These are phyloP conservation scores for Tritrichomonas foetus DNA, from an alignment of 208 protist species.

Conservation along the genomic window DNA sequence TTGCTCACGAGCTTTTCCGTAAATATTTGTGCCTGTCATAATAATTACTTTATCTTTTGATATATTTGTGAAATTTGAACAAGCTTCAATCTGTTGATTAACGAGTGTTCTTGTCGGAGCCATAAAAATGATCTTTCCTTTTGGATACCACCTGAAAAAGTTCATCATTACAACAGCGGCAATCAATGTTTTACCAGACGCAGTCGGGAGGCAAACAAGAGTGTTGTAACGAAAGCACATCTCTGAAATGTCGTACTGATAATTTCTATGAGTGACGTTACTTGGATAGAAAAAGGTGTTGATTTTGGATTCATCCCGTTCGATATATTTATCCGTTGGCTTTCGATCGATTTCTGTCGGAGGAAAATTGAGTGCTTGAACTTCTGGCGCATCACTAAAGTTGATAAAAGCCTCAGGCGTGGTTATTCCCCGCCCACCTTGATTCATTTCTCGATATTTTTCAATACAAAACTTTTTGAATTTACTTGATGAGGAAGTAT, in stretches of 20 bases:
- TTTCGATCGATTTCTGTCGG: not conserved
- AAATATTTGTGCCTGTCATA: slow-evolving; percentile 44
- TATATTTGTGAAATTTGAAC: slow-evolving; percentile 45
- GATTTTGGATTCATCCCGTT: not conserved
- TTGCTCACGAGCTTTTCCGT: not conserved
- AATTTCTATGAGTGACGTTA: not conserved
- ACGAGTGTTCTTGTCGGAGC: slow-evolving; percentile 58
- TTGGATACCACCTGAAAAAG: slow-evolving; percentile 58
- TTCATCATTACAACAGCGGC: slow-evolving; percentile 60
- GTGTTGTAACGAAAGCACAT: slow-evolving; percentile 42
- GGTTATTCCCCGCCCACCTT: too few species aligned
- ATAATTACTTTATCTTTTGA: not conserved
- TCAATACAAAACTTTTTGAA: too few species aligned
- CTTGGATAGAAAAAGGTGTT: slow-evolving; percentile 35
- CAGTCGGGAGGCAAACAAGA: slow-evolving; percentile 55
- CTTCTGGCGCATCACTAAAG: too few species aligned
- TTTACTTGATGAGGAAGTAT: too few species aligned
- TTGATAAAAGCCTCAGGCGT: too few species aligned
- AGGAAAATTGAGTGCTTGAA: not conserved
- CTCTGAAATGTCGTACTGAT: slow-evolving; percentile 30
- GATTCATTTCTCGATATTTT: too few species aligned
- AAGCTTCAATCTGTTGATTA: slow-evolving; percentile 56
- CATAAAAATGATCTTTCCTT: slow-evolving; percentile 54
- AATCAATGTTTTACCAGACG: slow-evolving; percentile 62
- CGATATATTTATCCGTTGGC: not conserved